Percentiles rank a stretch among this genome's conserved stretches.
phyloP scores from a whole-genome alignment of 306 rosid species.

The Vigna trinervia region DNA sequence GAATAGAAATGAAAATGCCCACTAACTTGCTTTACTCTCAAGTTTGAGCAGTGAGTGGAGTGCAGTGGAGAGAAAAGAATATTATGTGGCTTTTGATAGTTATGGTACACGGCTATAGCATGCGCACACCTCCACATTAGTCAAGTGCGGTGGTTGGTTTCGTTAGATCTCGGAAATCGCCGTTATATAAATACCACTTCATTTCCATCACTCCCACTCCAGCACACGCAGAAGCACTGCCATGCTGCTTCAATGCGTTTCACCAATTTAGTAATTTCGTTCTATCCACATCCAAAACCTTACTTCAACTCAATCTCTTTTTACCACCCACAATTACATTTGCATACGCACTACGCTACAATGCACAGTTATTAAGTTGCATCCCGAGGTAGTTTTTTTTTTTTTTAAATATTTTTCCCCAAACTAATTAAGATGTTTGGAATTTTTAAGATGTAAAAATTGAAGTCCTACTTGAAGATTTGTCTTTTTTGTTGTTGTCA shows the following conservation, averaged over 20 bases:
- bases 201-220: conserved; percentile 1
- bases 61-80: conserved; percentile 29
- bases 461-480: background rate
- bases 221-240: background rate
- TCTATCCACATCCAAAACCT: background rate
- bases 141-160: conserved; percentile 47
- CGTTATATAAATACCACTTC: conserved; percentile 11
- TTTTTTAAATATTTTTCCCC: background rate
- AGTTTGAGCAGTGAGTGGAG: conserved; percentile 38
- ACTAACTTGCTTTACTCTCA: conserved; percentile 31
- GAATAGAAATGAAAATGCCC: background rate
- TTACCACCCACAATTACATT: conserved; percentile 33
- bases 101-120: conserved; percentile 26
- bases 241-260: conserved; percentile 28
- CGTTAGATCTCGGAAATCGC: conserved; percentile 50
- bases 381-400: background rate
- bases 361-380: conserved; percentile 1
- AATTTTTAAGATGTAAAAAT: background rate
- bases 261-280: conserved; percentile 33
- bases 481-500: background rate
- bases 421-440: background rate
- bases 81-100: conserved; percentile 7
- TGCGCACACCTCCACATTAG: conserved; percentile 17
- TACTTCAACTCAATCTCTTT: conserved; percentile 26
- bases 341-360: background rate